Base-by-base conservation (phyloP, 2,329 filamentous ascomycete genomes). In the Blastomyces parvus region DNA sequence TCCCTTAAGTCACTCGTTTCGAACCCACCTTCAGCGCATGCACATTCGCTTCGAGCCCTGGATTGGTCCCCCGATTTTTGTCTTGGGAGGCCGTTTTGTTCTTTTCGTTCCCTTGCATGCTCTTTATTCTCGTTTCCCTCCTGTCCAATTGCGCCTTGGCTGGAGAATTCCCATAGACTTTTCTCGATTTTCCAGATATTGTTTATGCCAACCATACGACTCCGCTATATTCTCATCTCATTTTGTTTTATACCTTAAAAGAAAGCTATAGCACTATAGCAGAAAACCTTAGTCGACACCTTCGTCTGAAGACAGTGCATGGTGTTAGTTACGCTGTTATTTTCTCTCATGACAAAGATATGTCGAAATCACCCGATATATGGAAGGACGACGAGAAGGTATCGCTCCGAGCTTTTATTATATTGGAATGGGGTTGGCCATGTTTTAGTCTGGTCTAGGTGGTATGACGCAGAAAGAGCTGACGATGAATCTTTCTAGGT, bases 341-440 rank as follows among this genome's bases (percentile, higher is more conserved):
- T 63, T 38, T 69, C 66, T 69, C 72, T 70, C 70, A 77, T 76
- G 74, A 69, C 70, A 66, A 64, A 60, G 74, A 76, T 69, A 78
- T 78, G 76, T 78, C 76, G 72, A 74, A 73, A 72, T 71, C 68
- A 75, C 67, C 72, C 63, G 76, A 78, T 67, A 74, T 72, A 71
- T 78, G 76, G 76, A 74, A 74, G 42, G 76, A 78, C 71, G 76
- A 78, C 71, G 76, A 78, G 73, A 78, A 76, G 76, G 76, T 78
- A 77, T 64, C 70, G 59, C 27, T 53, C 33, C 19, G 38, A 59
- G 38, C 30, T 55, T 36, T 33, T 62, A 9, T 52, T 53, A 22
- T 44, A 22, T 55, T 33, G 17, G 40, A 22, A 30, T 17, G 9
- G 50, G 17, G n/a, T 36, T 36, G 38, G 44, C 25, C 22, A 59